Evolutionary conservation across 768 basidiomycete species (phyloP), one percentile per base, ranked within the genome.

Genomic region (Clathrus columnatus): DNA sequence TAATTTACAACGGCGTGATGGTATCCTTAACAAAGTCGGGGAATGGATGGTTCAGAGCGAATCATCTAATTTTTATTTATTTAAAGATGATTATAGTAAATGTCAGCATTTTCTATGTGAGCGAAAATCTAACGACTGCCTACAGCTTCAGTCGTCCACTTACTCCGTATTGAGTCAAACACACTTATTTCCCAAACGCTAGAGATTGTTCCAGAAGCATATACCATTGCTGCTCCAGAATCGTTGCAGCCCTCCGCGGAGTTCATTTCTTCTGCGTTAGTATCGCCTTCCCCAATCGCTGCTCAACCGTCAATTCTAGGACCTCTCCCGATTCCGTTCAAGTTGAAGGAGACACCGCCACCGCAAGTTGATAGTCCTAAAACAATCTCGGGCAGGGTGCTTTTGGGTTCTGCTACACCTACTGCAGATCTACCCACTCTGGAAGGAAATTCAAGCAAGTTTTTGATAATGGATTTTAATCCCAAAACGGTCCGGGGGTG

Each of bases 241-340:
- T 51, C 56, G 43, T 30, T 57, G 7, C 54, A 48, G 24, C 46
- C 54, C 5, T 55, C 54, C 21, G 45, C 45, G 17, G 54, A 55
- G 7, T 43, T 45, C 18, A 23, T 55, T 14, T 55, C 54, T 20
- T 55, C 54, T 14, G 16, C n/a, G 16, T 41, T 53, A 4, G 11
- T 49, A 17, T 10, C 46, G 5, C 23, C 11, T 3, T 10, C 44
- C 17, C 21, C 41, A 18, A 18, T 30, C 18, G 4, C 48, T 5
- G 32, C 30, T 2, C 29, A 24, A n/a, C 50, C 52, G 2, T 28
- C 51, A 5, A 48, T 45, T 26, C 48, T 52, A 29, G 27, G 54
- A 0, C 47, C 61, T 17, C 68, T 85, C n/a, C 73, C 83, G 6
- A 84, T 82, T 57, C 76, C 82, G 2, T 82, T 88, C 72, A 88